Conservation (phyloP, 306 rosid species). For the Rosa lucieae region DNA sequence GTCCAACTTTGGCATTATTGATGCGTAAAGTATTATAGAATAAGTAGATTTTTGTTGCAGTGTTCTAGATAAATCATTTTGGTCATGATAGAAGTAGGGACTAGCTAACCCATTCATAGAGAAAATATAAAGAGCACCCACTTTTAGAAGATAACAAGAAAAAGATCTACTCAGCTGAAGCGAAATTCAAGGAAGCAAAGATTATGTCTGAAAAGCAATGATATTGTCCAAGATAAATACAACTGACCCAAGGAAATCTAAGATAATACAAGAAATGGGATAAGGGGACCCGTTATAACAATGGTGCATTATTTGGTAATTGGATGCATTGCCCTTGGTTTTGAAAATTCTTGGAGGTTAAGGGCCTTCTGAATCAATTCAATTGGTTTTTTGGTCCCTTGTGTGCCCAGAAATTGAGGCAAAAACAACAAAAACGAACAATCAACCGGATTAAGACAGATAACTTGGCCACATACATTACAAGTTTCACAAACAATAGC, state of each 20-base stretch:
- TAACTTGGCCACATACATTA: constrained; percentile 28
- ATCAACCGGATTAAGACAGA: constrained; percentile 17
- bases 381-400: not conserved
- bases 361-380: not conserved
- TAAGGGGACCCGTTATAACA: constrained; percentile 19
- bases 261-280: constrained; percentile 18
- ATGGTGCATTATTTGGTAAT: constrained; percentile 16
- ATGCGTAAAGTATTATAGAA: not conserved
- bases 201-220: not conserved
- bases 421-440: not conserved
- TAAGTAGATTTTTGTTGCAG: not conserved
- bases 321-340: not conserved
- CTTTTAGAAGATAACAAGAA: constrained; percentile 4
- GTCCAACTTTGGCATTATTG: not conserved
- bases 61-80: not conserved
- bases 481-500: constrained; percentile 39
- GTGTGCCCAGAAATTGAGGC: not conserved
- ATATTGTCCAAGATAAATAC: not conserved
- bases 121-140: not conserved
- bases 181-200: constrained; percentile 27
- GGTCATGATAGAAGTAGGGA: constrained; percentile 15
- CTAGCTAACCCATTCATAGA: not conserved
- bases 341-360: not conserved
- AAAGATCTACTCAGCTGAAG: constrained; percentile 7
- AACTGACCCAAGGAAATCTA: not conserved